Evolutionary conservation across 768 basidiomycete species (phyloP), one percentile per base, ranked within the genome.

Genomic region (Psilocybe cubensis): DNA sequence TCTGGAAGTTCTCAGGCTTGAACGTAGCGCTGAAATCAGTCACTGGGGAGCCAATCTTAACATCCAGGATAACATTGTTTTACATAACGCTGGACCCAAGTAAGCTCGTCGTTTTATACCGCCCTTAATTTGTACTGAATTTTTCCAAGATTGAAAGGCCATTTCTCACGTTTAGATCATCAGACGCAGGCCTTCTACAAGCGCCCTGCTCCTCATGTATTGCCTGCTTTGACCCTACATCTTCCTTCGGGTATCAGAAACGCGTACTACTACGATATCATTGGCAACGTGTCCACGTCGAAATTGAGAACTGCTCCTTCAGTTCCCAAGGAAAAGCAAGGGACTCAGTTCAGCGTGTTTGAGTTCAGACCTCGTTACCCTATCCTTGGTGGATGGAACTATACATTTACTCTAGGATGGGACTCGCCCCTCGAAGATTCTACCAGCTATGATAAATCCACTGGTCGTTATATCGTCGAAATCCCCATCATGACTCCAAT

Each of bases 11-110:
- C 80, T 77, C 28, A 86, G 79, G 41, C 82, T 97, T 28, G 81
- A 84, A 58, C 87, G 97, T 47, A 66, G 81, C 0, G 94, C 88
- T 1, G 96, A 99, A 74, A 87, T 99, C 61, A 96, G 94, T 62
- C 96, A 98, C 69, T 98, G 96, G 97, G 96, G 96, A 29, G 85
- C 87, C 40, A 97, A 97, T 71, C 70, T 99, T 33, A 97, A 98
- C 67, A 89, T 96, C 27, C 86, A 98, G 70, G 95, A 99, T 73
- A 83, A 91, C 29, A 85, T 97, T 58, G 69, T 82, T 56, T 76
- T 99, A n/a, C 82, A 83, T 70, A 99, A 99, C 68, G 89, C 87
- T 57, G 97, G 96, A 3, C 94, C 97, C 11, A 73, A 75, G 96
- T 98, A 68, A 74, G 93, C 83, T 10, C 21, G 18, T 27, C 54